These are phyloP conservation scores for Tetradesmus obliquus DNA, from an alignment of 139 green algal species.

Conservation along the genomic window DNA sequence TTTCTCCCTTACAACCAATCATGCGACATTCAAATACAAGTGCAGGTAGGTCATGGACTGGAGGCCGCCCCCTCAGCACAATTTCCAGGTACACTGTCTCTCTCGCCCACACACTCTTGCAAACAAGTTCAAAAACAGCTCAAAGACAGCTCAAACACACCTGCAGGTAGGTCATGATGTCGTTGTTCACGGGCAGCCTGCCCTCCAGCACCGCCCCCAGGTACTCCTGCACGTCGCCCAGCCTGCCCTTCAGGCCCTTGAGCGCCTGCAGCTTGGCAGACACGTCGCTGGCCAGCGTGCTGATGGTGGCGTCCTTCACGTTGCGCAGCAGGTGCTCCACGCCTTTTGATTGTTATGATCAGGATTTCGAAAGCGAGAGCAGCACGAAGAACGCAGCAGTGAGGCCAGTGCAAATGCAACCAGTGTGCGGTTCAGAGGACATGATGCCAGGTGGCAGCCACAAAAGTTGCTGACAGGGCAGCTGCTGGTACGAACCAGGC, in stretches of 20 bases:
- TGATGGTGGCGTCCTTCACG: slow-evolving; percentile 92
- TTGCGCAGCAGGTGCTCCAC: slow-evolving; percentile 99
- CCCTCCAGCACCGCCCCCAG: slow-evolving; percentile 86
- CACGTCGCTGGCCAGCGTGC: slow-evolving; percentile 88
- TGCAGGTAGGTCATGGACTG: too few relatives aligned
- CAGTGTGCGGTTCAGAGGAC: too few relatives aligned
- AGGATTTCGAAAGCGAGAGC: background rate
- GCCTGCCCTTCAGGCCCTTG: slow-evolving; percentile 70
- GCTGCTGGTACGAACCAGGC: too few relatives aligned
- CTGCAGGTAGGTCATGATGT: slow-evolving; percentile 96
- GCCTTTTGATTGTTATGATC: slow-evolving; percentile 50
- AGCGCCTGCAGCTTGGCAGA: slow-evolving; percentile 70
- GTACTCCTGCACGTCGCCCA: slow-evolving; percentile 86
- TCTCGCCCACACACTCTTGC: too few relatives aligned
- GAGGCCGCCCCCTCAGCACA: too few relatives aligned
- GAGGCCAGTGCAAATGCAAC: background rate
- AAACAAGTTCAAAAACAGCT: too few relatives aligned
- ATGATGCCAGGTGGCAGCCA: too few relatives aligned
- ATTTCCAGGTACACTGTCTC: too few relatives aligned
- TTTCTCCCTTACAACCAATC: too few relatives aligned
- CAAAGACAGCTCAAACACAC: slow-evolving; percentile 11
- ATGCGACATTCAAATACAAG: too few relatives aligned
- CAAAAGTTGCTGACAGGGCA: too few relatives aligned
- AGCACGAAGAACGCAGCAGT: background rate
- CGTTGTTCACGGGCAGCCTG: slow-evolving; percentile 94